phyloP scores from a whole-genome alignment of 1,139 yeast genomes.

The Sugiyamaella novakii region DNA sequence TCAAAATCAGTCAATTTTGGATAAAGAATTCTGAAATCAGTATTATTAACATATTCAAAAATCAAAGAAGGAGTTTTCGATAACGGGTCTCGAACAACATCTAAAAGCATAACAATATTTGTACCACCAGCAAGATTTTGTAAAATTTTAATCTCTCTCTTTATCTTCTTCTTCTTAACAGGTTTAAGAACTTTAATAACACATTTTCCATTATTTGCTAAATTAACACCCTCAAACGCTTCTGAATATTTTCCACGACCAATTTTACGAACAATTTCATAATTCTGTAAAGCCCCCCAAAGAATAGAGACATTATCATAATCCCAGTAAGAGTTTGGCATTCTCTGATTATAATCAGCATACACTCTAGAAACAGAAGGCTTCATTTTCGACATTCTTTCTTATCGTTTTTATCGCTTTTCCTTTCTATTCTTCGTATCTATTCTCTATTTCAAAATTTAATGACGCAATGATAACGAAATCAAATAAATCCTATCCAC shows the following conservation, averaged over 20 bases:
- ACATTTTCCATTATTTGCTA: conserved; percentile 46
- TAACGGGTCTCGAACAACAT: conserved; percentile 86
- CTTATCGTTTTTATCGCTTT: background rate
- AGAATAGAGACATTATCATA: conserved; percentile 58
- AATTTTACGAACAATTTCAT: conserved; percentile 87
- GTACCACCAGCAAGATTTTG: conserved; percentile 88
- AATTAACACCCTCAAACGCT: conserved; percentile 81
- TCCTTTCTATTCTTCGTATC: background rate
- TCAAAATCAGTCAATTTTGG: conserved; percentile 87
- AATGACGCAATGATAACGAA: too few species aligned
- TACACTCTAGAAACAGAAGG: conserved; percentile 81
- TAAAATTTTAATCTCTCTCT: conserved; percentile 89
- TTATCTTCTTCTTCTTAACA: conserved; percentile 93
- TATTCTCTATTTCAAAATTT: too few species aligned
- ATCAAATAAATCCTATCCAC: too few species aligned
- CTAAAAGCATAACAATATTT: conserved; percentile 77
- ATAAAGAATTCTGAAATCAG: conserved; percentile 86
- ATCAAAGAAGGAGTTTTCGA: conserved; percentile 92
- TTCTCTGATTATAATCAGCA: conserved; percentile 76
- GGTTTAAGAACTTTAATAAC: conserved; percentile 97
- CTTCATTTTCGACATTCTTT: conserved; percentile 27
- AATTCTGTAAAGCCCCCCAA: conserved; percentile 71
- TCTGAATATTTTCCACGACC: conserved; percentile 98
- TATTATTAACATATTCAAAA: conserved; percentile 87
- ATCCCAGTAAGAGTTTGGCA: conserved; percentile 93